Conservation (phyloP, 2,329 filamentous ascomycete genomes). For the Diaporthe sp. region DNA sequence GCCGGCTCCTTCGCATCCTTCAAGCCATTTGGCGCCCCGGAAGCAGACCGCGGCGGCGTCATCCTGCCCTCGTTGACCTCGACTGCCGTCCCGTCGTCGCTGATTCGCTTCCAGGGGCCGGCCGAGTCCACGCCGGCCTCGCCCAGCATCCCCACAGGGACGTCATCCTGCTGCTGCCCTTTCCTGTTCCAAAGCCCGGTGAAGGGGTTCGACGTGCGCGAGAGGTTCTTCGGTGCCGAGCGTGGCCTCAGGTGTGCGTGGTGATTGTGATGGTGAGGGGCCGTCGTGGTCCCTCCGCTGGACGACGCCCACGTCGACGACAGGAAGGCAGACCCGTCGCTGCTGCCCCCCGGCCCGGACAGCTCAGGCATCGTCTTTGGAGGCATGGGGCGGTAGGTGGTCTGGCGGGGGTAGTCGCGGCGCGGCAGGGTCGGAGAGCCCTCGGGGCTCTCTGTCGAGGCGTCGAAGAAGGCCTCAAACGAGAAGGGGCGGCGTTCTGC, state of each 20-base stretch:
- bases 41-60: conserved; percentile 22
- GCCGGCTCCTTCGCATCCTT: conserved; percentile 29
- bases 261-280: background rate
- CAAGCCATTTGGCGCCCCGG: conserved; percentile 21
- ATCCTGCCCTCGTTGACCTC: conserved; percentile 29
- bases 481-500: background rate
- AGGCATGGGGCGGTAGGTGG: background rate
- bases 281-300: background rate
- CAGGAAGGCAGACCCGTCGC: conserved; percentile 4
- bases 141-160: background rate
- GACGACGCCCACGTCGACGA: conserved; percentile 17
- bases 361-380: conserved; percentile 25
- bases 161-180: conserved; percentile 20
- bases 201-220: conserved; percentile 28
- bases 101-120: conserved; percentile 7
- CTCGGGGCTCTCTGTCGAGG: conserved; percentile 25
- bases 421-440: conserved; percentile 20
- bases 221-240: conserved; percentile 32
- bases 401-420: background rate
- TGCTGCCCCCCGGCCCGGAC: background rate
- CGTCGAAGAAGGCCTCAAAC: conserved; percentile 13
- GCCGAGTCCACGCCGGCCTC: conserved; percentile 14
- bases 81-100: conserved; percentile 26
- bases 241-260: conserved; percentile 29
- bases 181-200: conserved; percentile 28